Evolutionary conservation across 169 alveolate species (phyloP).

Genomic region (Plasmodium yoelii): DNA sequence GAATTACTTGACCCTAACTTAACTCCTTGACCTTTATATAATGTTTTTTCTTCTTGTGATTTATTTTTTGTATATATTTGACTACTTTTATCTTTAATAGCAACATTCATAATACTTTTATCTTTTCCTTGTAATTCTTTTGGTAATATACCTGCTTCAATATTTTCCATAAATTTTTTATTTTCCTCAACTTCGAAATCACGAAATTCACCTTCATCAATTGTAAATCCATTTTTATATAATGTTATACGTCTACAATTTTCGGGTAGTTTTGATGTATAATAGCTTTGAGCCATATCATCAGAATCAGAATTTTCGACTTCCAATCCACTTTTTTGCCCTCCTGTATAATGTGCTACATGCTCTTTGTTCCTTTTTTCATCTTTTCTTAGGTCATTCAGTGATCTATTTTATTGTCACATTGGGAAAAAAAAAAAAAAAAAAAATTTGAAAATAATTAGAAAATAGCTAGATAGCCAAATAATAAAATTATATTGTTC

Average conservation of each 20-base stretch:
- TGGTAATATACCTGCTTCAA: slow-evolving; percentile 94
- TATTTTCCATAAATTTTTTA: slow-evolving; percentile 90
- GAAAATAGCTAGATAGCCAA: background rate
- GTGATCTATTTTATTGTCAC: slow-evolving; percentile 12
- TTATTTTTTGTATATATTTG: slow-evolving; percentile 73
- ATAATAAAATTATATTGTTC: too few species aligned
- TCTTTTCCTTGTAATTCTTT: slow-evolving; percentile 89
- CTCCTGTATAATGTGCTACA: slow-evolving; percentile 69
- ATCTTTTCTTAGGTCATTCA: slow-evolving; percentile 66
- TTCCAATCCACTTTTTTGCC: slow-evolving; percentile 67
- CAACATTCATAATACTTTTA: slow-evolving; percentile 75
- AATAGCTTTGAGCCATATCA: slow-evolving; percentile 23
- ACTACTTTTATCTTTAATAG: slow-evolving; percentile 79
- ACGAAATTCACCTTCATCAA: slow-evolving; percentile 94
- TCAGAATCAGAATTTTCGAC: slow-evolving; percentile 52
- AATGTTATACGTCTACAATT: slow-evolving; percentile 75
- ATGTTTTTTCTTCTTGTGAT: slow-evolving; percentile 1
- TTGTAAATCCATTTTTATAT: slow-evolving; percentile 93
- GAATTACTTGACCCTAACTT: slow-evolving; percentile 31
- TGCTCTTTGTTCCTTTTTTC: slow-evolving; percentile 63
- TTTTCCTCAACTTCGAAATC: slow-evolving; percentile 90
- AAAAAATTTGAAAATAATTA: too few species aligned
- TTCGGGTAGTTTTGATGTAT: slow-evolving; percentile 46
- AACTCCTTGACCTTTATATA: slow-evolving; percentile 60
- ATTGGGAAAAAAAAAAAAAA: slow-evolving; percentile 9